Percentiles rank a stretch among this genome's conserved stretches.
Conservation (phyloP, 2,329 filamentous ascomycete species). For the Neonectria sp. region DNA sequence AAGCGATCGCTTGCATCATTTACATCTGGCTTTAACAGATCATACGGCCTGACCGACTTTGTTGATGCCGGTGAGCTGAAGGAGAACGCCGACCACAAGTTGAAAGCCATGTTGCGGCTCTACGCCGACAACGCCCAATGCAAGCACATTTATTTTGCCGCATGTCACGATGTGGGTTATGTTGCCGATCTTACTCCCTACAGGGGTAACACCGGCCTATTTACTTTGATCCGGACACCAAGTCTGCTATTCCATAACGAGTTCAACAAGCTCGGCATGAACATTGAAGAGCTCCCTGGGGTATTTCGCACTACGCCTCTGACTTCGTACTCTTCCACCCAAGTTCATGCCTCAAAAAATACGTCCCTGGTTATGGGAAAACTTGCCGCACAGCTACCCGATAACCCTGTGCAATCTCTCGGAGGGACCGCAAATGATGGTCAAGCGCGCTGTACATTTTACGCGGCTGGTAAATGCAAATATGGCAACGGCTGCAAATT, state of each 20-base stretch:
- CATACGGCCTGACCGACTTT: constrained; percentile 72
- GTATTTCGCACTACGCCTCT: constrained; percentile 65
- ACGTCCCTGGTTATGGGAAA: constrained; percentile 18
- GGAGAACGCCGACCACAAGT: constrained; percentile 72
- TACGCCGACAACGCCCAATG: constrained; percentile 73
- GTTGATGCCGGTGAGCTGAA: constrained; percentile 74
- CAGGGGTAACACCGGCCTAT: constrained; percentile 62
- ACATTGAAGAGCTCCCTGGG: constrained; percentile 64
- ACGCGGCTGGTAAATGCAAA: constrained; percentile 40
- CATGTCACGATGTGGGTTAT: constrained; percentile 69
- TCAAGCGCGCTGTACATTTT: constrained; percentile 36
- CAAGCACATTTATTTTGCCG: constrained; percentile 75
- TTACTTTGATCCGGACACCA: constrained; percentile 67
- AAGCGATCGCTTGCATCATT: constrained; percentile 71
- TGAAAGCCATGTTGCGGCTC: constrained; percentile 64
- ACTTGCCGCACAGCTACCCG: neutral
- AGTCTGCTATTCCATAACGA: constrained; percentile 66
- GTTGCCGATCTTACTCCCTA: constrained; percentile 69
- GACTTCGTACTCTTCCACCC: constrained; percentile 23
- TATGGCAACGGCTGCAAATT: constrained; percentile 42
- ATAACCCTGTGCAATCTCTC: constrained; percentile 11
- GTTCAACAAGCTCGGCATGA: constrained; percentile 66
- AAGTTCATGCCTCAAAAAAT: constrained; percentile 16
- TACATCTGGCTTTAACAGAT: constrained; percentile 69
- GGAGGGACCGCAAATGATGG: constrained; percentile 18